Percentiles rank a stretch among this genome's conserved stretches.
Conservation (phyloP, 495 filamentous ascomycete species). For the Tuber melanosporum region DNA sequence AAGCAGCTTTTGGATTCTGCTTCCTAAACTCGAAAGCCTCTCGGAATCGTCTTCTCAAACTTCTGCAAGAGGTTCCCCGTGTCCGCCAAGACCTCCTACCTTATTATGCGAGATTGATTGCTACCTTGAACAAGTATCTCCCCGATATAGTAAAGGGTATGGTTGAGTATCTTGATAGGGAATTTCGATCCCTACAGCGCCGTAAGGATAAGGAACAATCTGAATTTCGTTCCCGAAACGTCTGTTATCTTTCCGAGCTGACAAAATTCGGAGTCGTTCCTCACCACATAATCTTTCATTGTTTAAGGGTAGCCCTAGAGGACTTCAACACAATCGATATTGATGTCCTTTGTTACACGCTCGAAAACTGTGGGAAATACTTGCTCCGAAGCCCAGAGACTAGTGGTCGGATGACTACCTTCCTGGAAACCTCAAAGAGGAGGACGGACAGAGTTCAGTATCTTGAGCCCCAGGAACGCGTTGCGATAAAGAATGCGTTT, state of each 20-base stretch:
- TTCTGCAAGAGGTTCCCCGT: constrained; percentile 87
- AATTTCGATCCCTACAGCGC: constrained; percentile 95
- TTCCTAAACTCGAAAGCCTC: constrained; percentile 98
- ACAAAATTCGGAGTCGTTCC: constrained; percentile 98
- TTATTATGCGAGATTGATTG: constrained; percentile 81
- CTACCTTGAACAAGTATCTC: constrained; percentile 89
- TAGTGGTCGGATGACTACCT: constrained; percentile 81
- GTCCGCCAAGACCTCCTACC: constrained; percentile 89
- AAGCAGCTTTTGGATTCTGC: constrained; percentile 90
- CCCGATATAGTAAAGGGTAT: constrained; percentile 86
- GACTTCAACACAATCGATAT: constrained; percentile 98
- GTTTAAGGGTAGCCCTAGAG: constrained; percentile 91
- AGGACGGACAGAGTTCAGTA: constrained; percentile 89
- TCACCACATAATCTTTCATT: constrained; percentile 98
- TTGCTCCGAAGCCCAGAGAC: constrained; percentile 90
- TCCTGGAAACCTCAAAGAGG: constrained; percentile 86
- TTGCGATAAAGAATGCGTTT: constrained; percentile 97
- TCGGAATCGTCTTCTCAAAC: constrained; percentile 85
- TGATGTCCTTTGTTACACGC: constrained; percentile 90
- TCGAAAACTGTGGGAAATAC: constrained; percentile 96
- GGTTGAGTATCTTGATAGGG: constrained; percentile 87
- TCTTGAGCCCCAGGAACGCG: constrained; percentile 88
- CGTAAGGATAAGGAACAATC: constrained; percentile 96
- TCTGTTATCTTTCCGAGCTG: constrained; percentile 91
- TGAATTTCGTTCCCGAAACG: constrained; percentile 87